Evolutionary conservation across 345 rosid species (phyloP).

Genomic region (Geranium rotundifolium): DNA sequence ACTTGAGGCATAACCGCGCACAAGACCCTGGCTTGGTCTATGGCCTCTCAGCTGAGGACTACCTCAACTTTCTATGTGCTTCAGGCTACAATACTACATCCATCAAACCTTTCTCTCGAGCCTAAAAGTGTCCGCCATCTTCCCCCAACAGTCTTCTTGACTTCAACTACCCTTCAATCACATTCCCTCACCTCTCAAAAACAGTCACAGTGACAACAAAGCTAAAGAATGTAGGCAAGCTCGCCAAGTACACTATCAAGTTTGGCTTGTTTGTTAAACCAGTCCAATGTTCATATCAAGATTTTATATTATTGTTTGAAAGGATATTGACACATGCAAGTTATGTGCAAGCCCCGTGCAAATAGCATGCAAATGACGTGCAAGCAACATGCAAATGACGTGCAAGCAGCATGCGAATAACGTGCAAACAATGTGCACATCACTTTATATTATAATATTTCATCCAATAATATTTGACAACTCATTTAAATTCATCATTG

Average conservation of each 20-base stretch:
- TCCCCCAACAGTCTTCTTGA: slow-evolving; percentile 18
- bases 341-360: too few species aligned
- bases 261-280: too few species aligned
- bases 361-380: too few species aligned
- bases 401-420: too few species aligned
- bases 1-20: slow-evolving; percentile 65
- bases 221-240: slow-evolving; percentile 61
- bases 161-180: slow-evolving; percentile 70
- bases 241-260: slow-evolving; percentile 37
- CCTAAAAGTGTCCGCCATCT: slow-evolving; percentile 26
- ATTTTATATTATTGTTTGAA: too few species aligned
- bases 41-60: slow-evolving; percentile 38
- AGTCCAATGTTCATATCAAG: too few species aligned
- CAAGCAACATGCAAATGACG: too few species aligned
- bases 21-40: slow-evolving; percentile 62
- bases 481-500: too few species aligned
- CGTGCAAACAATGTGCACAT: too few species aligned
- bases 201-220: slow-evolving; percentile 28
- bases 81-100: slow-evolving; percentile 38
- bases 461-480: too few species aligned
- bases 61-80: slow-evolving; percentile 59
- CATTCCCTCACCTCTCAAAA: slow-evolving; percentile 24
- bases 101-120: slow-evolving; percentile 22
- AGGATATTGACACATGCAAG: too few species aligned
- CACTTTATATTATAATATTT: too few species aligned